Evolutionary conservation across 129 eudicot genomes (phyloP), one percentile per base, ranked within the genome.

Genomic region (Heracleum sosnowskyi): DNA sequence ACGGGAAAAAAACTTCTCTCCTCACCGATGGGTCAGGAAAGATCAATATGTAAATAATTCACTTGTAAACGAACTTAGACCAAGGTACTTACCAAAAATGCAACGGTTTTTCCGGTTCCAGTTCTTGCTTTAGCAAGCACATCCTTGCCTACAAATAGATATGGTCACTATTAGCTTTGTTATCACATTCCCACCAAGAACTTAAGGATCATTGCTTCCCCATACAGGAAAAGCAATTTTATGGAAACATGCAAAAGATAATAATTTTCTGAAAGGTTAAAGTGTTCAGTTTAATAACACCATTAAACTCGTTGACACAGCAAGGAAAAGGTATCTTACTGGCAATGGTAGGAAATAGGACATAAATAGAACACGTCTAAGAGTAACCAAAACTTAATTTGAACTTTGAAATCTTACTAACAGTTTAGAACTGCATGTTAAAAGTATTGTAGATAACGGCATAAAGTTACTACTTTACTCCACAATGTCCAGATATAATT

Each of bases 71-170:
- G 24, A 66, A 31, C 24, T 33, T 72, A 72, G 34, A 44, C 49
- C 40, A 29, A 66, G 22, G 40, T 51, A 9, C 60, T 82, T 90
- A 96, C 99, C 97, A 96, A 77, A 92, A 96, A 96, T 44, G 99
- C 99, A 12, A 96, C 97, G 9, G 99, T 96, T 90, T 96, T 96
- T 66, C 99, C 99, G 0, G 99, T 96, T 80, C 99, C 99, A 60
- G 99, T 96, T 82, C 82, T 92, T 57, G 99, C 99, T 85, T 96
- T 96, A 79, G 99, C 99, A 83, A 96, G 77, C 62, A 96, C 99
- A 83, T 96, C 99, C 83, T 92, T 96, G 73, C 99, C 99, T 96
- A 60, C 10, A 85, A 12, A 81, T 73, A 69, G 73, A 35, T 62
- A 33, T 16, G 34, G 66, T 40, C 69, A 57, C 15, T 68, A 81